Evolutionary conservation across 2,329 filamentous ascomycete species (phyloP), one percentile per base, ranked within the genome.

Genomic region (Penicillium griseofulvum): DNA sequence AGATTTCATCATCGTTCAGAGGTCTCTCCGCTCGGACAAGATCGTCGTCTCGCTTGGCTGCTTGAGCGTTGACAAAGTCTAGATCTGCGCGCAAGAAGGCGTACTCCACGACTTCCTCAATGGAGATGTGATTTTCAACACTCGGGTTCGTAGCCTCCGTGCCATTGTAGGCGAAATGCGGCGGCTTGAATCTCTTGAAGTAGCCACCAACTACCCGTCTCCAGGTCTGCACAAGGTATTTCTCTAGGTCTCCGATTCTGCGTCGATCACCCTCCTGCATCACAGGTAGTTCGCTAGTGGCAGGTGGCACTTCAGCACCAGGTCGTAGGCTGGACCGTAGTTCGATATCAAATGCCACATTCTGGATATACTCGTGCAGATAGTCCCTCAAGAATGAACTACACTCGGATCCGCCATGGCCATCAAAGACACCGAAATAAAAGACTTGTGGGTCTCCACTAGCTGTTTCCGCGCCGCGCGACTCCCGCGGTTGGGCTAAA

Each of bases 401-500:
- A 73, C 94, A 97, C 71, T 96, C 89, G 19, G 80, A 83, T 19
- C 94, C 94, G 10, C 94, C 94, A 76, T 99, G 94, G 3, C 94
- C 94, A 73, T 99, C 94, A 68, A 97, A 99, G 1, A 97, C 87
- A 1, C 85, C 92, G 80, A 97, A 99, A 74, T 97, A 99, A 74
- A 99, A 99, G 33, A 97, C 87, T 71, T 97, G 93, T 1, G 93
- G 93, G 69, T 97, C 93, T 2, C 93, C 93, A 59, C 85, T 89
- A 1, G 89, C 85, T 61, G 87, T 89, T 55, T 90, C 89, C 6
- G 90, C 90, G 10, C 61, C 74, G 81, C 84, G 24, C 83, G 90
- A 47, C 83, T 86, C 73, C 85, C 85, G 58, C 79, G 60, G 57
- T 10, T 62, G 44, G 6, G 57, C 46, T 24, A 60, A 38, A 24